These are phyloP conservation scores for Physocladia obscura DNA, from an alignment of 192 early-diverging fungal genomes.

Conservation along the genomic window DNA sequence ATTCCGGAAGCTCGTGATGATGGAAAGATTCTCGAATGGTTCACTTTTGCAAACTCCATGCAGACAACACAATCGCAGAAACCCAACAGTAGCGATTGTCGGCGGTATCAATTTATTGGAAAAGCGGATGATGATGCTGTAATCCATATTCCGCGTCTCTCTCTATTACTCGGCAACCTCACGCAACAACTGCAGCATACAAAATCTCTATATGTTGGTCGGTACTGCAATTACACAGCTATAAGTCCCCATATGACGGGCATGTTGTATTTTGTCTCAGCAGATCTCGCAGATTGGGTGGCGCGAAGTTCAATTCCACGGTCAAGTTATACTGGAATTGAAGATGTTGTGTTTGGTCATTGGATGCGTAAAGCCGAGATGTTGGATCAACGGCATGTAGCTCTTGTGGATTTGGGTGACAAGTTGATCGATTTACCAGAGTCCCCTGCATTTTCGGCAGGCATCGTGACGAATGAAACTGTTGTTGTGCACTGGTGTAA, in stretches of 20 bases:
- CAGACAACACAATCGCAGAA: neutral
- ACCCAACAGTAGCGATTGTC: neutral
- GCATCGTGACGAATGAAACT: neutral
- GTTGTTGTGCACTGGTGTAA: conserved; percentile 20
- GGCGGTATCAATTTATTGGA: neutral
- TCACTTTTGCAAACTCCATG: neutral
- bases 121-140: conserved; percentile 16
- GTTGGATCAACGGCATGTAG: too few species aligned
- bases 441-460: neutral
- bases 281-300: neutral
- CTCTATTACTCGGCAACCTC: neutral
- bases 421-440: conserved; percentile 1
- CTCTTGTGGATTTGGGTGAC: neutral
- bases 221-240: neutral
- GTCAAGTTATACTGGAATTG: neutral
- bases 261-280: neutral
- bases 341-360: neutral
- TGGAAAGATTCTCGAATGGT: conserved; percentile 18
- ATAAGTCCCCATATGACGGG: neutral
- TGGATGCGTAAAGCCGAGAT: neutral
- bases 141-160: neutral
- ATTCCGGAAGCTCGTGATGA: neutral
- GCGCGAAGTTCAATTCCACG: neutral
- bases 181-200: too few species aligned
- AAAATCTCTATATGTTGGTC: neutral